Evolutionary conservation across 2,329 filamentous ascomycete species (phyloP), one percentile per base, ranked within the genome.

Genomic region (Fusarium sp.): DNA sequence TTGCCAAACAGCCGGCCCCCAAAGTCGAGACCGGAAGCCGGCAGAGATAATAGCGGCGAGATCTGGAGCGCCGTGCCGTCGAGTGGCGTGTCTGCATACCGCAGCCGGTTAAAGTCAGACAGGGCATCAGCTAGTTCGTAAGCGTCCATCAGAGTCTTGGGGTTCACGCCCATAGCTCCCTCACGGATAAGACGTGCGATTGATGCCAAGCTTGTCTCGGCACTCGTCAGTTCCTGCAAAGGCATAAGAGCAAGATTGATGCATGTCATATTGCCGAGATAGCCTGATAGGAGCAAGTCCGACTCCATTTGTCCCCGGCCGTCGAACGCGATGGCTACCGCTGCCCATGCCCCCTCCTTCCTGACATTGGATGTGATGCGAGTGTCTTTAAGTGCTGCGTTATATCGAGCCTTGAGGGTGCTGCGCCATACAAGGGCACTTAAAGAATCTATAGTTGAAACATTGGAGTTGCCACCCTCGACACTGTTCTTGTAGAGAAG

Each of bases 221-320:
- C n/a, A 43, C 23, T 43, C 25, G 40, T 43, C 40, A 43, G 11
- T 7, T 43, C 11, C 40, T 20, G 20, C 40, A 43, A 29, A 43
- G 40, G 40, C 40, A 43, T 43, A n/a, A 43, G 23, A 29, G 23
- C 23, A 43, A 43, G 40, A 43, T 43, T 43, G 40, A 43, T 21
- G 23, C 40, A 43, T 43, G 40, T 43, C 40, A 43, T 17, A 21
- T 43, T 43, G 13, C 40, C 40, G 23, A 43, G 40, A 43, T 43
- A 43, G 7, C 40, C 13, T 25, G 40, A 43, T 8, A 43, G 23
- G 23, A 43, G 40, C 13, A 43, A 29, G 21, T 43, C 23, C 9
- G 40, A 43, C 11, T 27, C 40, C 10, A 43, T 20, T 27, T 39
- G 36, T 39, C 36, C 36, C 8, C 36, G 36, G 36, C 36, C 36